Evolutionary conservation across 306 rosid genomes (phyloP), one percentile per base, ranked within the genome.

Genomic region (Herpetospermum pedunculosum): DNA sequence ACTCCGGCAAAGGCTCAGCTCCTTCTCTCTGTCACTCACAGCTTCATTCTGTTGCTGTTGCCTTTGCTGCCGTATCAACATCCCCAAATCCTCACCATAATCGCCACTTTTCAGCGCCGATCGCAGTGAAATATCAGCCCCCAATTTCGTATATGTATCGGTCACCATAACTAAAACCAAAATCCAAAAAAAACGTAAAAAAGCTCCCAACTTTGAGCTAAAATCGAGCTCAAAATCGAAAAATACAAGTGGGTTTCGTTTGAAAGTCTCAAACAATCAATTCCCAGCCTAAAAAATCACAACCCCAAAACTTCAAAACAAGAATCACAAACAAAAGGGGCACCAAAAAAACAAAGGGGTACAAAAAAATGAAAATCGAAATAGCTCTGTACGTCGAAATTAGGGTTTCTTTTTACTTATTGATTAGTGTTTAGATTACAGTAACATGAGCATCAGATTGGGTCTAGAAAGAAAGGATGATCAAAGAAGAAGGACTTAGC

Each of bases 121-220:
- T 87, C 86, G 87, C 87, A 88, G 83, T 72, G 89, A 89, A 53
- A 87, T 82, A 70, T 90, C 97, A 18, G 97, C 74, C 80, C 87
- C 87, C 96, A 85, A 88, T 80, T 86, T 86, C 3, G 87, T 46
- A 67, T 84, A 80, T 29, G 86, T 77, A 60, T 89, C 97, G 79
- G 80, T 88, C 49, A 92, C 90, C 95, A 88, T 90, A 49, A 54
- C 75, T 37, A 63, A 47, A 80, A 55, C 40, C 32, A 44, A 18
- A 32, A 52, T 1, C 5, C 11, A 14, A 58, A 13, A 14, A 59
- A 30, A 0, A 60, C 26, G 54, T 4, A 84, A 88, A 75, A 87
- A 88, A 85, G 70, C 75, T 46, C 67, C 72, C 54, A 86, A 48
- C 83, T 84, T 89, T 80, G 62, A 70, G 73, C 75, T 28, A 48